Base-by-base conservation (phyloP, 345 rosid genomes). In the Salix brachista region DNA sequence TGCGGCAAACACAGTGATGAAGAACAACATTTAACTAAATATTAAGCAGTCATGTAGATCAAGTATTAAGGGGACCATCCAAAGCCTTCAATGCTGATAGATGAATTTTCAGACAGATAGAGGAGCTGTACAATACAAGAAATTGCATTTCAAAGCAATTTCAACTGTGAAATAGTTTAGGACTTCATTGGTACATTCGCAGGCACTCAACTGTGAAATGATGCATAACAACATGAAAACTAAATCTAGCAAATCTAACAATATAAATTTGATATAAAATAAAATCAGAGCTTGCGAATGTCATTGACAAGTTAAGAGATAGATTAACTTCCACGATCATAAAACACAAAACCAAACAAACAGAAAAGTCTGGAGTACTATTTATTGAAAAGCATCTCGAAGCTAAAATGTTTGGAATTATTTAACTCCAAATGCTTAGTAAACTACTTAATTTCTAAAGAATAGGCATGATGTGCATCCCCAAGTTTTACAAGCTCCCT, bases 401-500 rank as follows among this genome's bases (percentile, higher is more conserved):
- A 42, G 21, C 8, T 9, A 58, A 58, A 25, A n/a, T 56, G 11
- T 56, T 21, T 58, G 6, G 5, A 58, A 58, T 58, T 10, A 58
- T 58, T 56, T 1, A 10, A 58, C 64, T 10, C 28, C 28, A 1
- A 58, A 58, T n/a, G 64, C 64, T 58, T 5, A 25, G 12, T 58
- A 58, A n/a, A 58, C 23, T 58, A 25, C 28, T 10, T n/a, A 25
- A 10, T 23, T 58, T 58, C 64, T 23, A 25, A n/a, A 8, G 72
- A 80, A 64, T 75, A 78, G 23, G 54, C 32, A 84, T 72, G 84
- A 68, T 78, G 81, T 72, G 81, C 86, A 74, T 85, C 90, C 4
- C 85, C 89, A 41, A 85, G 80, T 71, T 90, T 70, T 83, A 86
- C 90, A 21, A 94, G 81, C 85, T 87, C 72, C 86, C 70, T 81